A percentile compares a stretch with the other conserved stretches of the same genome.
These are phyloP conservation scores for Rhizoclosmatium sp. DNA, from an alignment of 192 early-diverging fungal species.

Conservation along the genomic window DNA sequence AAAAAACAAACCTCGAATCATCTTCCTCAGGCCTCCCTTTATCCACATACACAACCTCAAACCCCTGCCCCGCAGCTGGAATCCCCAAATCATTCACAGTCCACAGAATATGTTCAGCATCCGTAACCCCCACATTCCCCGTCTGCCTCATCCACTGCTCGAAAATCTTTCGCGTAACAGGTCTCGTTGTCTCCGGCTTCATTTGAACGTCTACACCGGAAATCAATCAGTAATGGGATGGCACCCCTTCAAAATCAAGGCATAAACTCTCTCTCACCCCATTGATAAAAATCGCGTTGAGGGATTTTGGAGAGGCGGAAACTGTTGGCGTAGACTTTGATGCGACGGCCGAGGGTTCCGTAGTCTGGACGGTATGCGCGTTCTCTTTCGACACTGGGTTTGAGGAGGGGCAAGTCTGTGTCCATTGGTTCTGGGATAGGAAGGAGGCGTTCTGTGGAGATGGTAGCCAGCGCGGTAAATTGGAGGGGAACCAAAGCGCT, in stretches of 20 bases:
- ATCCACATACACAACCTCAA: background rate
- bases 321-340: constrained; percentile 11
- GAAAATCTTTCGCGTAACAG: background rate
- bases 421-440: no score
- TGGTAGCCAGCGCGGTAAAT: no score
- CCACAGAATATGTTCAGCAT: constrained; percentile 6
- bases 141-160: constrained; percentile 10
- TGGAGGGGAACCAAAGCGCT: no score
- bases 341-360: background rate
- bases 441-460: no score
- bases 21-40: no score
- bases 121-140: background rate
- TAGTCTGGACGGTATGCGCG: no score
- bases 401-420: no score
- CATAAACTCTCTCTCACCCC: background rate
- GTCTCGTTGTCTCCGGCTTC: background rate
- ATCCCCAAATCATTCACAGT: background rate
- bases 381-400: no score
- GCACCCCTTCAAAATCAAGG: background rate
- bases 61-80: background rate
- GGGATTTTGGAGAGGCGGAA: background rate
- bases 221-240: background rate
- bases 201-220: background rate
- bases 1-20: background rate
- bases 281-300: constrained; percentile 14